Percentiles rank a stretch among this genome's conserved stretches.
Conservation (phyloP, 768 basidiomycete genomes). For the Boletellus ananiceps region DNA sequence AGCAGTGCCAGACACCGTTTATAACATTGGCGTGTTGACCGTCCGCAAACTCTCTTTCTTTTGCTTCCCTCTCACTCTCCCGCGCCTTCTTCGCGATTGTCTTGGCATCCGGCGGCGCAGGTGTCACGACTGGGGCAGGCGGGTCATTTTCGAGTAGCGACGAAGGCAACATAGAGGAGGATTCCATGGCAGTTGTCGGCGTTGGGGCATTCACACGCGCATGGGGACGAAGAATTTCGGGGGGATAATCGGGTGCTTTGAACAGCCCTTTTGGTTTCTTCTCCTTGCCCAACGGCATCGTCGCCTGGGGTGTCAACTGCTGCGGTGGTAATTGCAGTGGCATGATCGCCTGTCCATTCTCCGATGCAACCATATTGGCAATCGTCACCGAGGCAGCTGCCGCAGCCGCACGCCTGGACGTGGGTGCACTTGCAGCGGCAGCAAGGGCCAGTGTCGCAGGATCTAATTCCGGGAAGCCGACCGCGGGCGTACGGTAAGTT, state of each 20-base stretch:
- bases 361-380: slow-evolving; percentile 88
- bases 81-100: slow-evolving; percentile 57
- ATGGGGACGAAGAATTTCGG: slow-evolving; percentile 52
- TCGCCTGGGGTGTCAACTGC: slow-evolving; percentile 27
- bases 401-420: slow-evolving; percentile 79
- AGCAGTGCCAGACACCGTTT: slow-evolving; percentile 90
- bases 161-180: slow-evolving; percentile 44
- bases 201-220: slow-evolving; percentile 58
- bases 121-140: slow-evolving; percentile 34
- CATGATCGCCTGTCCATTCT: slow-evolving; percentile 67
- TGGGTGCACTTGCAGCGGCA: slow-evolving; percentile 60
- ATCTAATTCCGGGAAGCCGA: slow-evolving; percentile 79
- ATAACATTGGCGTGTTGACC: slow-evolving; percentile 79
- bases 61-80: slow-evolving; percentile 77
- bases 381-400: slow-evolving; percentile 81
- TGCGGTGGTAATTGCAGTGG: slow-evolving; percentile 43
- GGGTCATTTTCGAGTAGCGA: slow-evolving; percentile 61
- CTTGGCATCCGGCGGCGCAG: slow-evolving; percentile 44
- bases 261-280: slow-evolving; percentile 69
- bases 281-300: slow-evolving; percentile 48
- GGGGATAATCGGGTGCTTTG: slow-evolving; percentile 62
- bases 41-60: slow-evolving; percentile 78
- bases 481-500: slow-evolving; percentile 86
- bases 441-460: slow-evolving; percentile 64
- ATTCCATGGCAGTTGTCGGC: slow-evolving; percentile 63